Evolutionary conservation across 352 stramenopile genomes (phyloP).

Genomic region (Elongisporangium prolatum): DNA sequence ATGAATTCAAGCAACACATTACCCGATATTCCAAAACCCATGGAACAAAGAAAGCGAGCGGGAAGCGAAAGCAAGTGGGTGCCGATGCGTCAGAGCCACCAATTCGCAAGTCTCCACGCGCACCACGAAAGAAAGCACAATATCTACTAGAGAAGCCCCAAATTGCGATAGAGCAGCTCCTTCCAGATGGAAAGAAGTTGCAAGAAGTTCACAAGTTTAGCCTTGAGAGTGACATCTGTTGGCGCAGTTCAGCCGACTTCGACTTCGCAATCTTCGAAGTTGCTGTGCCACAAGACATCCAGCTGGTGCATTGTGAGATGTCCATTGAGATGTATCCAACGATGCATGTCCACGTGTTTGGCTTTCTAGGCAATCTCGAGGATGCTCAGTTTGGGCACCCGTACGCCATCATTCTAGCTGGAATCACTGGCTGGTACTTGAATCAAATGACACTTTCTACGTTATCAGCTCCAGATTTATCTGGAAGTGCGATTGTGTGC

Average conservation of each 20-base stretch:
- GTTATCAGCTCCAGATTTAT: conserved; percentile 17
- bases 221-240: conserved; percentile 20
- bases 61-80: conserved; percentile 14
- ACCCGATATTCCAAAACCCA: conserved; percentile 14
- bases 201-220: conserved; percentile 17
- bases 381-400: conserved; percentile 9
- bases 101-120: conserved; percentile 6
- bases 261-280: conserved; percentile 33
- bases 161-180: conserved; percentile 14
- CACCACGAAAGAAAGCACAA: conserved; percentile 14
- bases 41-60: conserved; percentile 15
- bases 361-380: conserved; percentile 18
- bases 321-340: conserved; percentile 5
- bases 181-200: conserved; percentile 6
- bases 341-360: conserved; percentile 21
- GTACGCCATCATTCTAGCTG: conserved; percentile 24
- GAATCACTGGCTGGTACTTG: conserved; percentile 18
- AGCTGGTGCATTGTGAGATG: conserved; percentile 11
- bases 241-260: conserved; percentile 21
- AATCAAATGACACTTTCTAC: conserved; percentile 28
- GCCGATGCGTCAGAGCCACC: background rate
- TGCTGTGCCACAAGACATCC: conserved; percentile 11
- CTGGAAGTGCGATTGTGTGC: conserved; percentile 19
- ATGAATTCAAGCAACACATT: conserved; percentile 25
- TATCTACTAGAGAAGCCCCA: conserved; percentile 4